phyloP scores from a whole-genome alignment of 75 land plant species.

The Cupressus sempervirens region DNA sequence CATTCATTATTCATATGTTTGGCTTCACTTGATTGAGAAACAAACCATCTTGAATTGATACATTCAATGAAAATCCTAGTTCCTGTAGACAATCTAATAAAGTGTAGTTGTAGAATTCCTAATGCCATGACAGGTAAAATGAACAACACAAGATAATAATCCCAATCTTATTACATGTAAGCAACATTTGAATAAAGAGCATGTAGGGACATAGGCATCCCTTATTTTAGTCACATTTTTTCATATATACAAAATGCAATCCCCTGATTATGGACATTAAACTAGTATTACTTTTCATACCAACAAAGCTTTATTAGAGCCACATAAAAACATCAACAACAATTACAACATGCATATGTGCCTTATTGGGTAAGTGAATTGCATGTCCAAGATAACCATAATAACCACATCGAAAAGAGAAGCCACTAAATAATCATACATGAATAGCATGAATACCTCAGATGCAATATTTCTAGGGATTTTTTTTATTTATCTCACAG shows the following conservation, averaged over 20 bases:
- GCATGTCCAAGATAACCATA: not conserved
- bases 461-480: not conserved
- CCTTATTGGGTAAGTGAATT: not conserved
- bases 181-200: not conserved
- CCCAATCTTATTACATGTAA: not conserved
- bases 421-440: constrained; percentile 1
- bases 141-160: not conserved
- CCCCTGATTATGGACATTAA: not conserved
- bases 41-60: not conserved
- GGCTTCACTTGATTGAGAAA: not conserved
- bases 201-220: not conserved
- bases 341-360: not conserved
- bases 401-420: not conserved
- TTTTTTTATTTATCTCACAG: not conserved
- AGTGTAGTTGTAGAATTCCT: not conserved
- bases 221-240: not conserved
- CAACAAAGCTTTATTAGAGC: not conserved
- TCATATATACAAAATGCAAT: not conserved
- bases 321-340: constrained; percentile 7
- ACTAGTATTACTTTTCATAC: not conserved
- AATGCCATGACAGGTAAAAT: not conserved
- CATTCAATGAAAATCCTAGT: not conserved
- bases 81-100: not conserved
- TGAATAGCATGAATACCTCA: not conserved
- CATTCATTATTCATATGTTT: not conserved